Percentiles rank a stretch among this genome's conserved stretches.
Evolutionary conservation across 352 stramenopile species (phyloP).

Genomic region (Lagenidium giganteum): DNA sequence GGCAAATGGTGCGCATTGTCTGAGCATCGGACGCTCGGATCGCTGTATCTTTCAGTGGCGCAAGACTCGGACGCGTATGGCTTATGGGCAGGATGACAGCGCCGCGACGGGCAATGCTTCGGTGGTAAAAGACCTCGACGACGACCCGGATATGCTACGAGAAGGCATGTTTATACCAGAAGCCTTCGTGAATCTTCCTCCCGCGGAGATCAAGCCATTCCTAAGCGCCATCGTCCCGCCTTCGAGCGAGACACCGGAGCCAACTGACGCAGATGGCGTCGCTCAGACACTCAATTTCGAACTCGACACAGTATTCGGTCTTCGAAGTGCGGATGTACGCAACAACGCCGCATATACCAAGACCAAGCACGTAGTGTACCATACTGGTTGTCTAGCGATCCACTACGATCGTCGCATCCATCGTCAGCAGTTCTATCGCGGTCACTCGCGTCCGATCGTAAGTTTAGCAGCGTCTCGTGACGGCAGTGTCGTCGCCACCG

Average conservation of each 20-base stretch:
- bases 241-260: slow-evolving; percentile 25
- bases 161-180: slow-evolving; percentile 57
- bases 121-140: slow-evolving; percentile 44
- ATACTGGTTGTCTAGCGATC: slow-evolving; percentile 51
- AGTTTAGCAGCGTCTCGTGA: slow-evolving; percentile 39
- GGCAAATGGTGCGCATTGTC: slow-evolving; percentile 30
- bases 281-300: slow-evolving; percentile 32
- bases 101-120: slow-evolving; percentile 8
- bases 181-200: slow-evolving; percentile 43
- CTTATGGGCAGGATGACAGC: slow-evolving; percentile 3
- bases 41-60: slow-evolving; percentile 71
- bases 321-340: slow-evolving; percentile 48
- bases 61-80: slow-evolving; percentile 22
- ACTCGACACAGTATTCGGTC: slow-evolving; percentile 65
- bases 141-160: slow-evolving; percentile 40
- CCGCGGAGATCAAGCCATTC: slow-evolving; percentile 58
- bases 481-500: slow-evolving; percentile 58
- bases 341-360: slow-evolving; percentile 59
- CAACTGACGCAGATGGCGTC: slow-evolving; percentile 28
- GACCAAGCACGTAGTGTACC: slow-evolving; percentile 60
- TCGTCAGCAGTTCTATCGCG: slow-evolving; percentile 56
- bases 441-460: slow-evolving; percentile 52
- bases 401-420: slow-evolving; percentile 75
- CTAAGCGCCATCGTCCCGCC: slow-evolving; percentile 59
- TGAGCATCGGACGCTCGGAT: slow-evolving; percentile 53